phyloP scores from a whole-genome alignment of 768 basidiomycete species.

The Amanita exitialis region DNA sequence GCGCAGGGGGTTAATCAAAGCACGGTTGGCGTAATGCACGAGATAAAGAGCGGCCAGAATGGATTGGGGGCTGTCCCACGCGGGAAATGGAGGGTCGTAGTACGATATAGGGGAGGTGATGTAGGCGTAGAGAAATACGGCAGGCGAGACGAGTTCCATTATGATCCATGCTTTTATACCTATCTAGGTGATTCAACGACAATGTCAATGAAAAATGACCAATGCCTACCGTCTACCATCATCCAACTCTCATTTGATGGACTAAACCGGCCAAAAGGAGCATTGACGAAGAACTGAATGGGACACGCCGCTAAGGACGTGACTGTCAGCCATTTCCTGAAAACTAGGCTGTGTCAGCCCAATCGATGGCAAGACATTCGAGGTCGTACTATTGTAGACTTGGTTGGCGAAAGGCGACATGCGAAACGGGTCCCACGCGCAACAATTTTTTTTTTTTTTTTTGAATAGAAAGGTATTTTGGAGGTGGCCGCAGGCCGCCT shows the following conservation, averaged over 20 bases:
- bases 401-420: not conserved
- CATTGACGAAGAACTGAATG: conserved; percentile 44
- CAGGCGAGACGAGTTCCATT: conserved; percentile 66
- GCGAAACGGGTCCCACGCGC: no score
- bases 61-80: conserved; percentile 29
- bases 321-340: conserved; percentile 37
- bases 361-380: not conserved
- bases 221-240: conserved; percentile 38
- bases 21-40: conserved; percentile 77
- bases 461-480: no score
- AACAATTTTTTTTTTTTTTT: no score
- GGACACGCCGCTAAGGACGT: conserved; percentile 25
- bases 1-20: conserved; percentile 68
- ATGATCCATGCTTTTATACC: conserved; percentile 52
- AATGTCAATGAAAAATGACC: not conserved
- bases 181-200: conserved; percentile 6
- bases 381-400: not conserved
- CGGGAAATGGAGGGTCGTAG: conserved; percentile 17
- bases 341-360: conserved; percentile 9
- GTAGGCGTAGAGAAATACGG: conserved; percentile 41
- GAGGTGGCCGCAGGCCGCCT: no score
- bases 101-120: conserved; percentile 36
- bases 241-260: conserved; percentile 35
- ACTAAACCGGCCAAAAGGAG: conserved; percentile 75
- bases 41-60: conserved; percentile 53